Conservation (phyloP, 2,329 filamentous ascomycete species). For the Aureobasidium namibiae region DNA sequence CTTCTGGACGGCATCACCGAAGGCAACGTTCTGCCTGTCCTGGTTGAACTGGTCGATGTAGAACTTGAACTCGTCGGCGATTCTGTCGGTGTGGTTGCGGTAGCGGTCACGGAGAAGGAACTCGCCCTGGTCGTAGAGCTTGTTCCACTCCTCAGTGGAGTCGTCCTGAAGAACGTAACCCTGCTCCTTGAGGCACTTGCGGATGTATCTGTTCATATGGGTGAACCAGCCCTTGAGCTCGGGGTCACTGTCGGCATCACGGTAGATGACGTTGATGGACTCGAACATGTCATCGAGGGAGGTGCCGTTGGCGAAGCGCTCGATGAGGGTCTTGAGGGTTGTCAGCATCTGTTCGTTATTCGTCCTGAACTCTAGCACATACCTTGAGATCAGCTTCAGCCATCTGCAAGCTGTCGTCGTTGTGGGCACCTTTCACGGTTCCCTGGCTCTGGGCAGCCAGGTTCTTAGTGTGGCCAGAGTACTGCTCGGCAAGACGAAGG, state of each 20-base stretch:
- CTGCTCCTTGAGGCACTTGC: conserved; percentile 76
- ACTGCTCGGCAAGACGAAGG: conserved; percentile 74
- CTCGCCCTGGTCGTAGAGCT: conserved; percentile 74
- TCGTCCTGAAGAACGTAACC: conserved; percentile 81
- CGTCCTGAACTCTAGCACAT: conserved; percentile 32
- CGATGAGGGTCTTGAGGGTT: conserved; percentile 63
- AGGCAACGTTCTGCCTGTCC: conserved; percentile 77
- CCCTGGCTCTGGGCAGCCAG: conserved; percentile 57
- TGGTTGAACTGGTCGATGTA: conserved; percentile 80
- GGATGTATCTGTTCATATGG: conserved; percentile 65
- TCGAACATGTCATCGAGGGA: conserved; percentile 80
- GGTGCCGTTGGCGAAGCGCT: conserved; percentile 87
- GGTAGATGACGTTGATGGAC: conserved; percentile 76
- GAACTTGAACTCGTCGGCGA: conserved; percentile 87
- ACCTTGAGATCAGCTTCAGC: conserved; percentile 76
- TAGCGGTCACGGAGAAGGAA: conserved; percentile 87
- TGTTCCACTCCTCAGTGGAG: conserved; percentile 74
- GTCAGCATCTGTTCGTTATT: conserved; percentile 42
- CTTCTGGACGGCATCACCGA: conserved; percentile 67
- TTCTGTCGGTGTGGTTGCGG: conserved; percentile 71
- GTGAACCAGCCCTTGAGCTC: conserved; percentile 89
- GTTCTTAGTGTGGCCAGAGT: conserved; percentile 64
- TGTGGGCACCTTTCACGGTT: conserved; percentile 64
- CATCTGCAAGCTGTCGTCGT: conserved; percentile 53
- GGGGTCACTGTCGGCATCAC: conserved; percentile 74